Conservation (phyloP, 306 rosid species). For the Rosa multiflora region DNA sequence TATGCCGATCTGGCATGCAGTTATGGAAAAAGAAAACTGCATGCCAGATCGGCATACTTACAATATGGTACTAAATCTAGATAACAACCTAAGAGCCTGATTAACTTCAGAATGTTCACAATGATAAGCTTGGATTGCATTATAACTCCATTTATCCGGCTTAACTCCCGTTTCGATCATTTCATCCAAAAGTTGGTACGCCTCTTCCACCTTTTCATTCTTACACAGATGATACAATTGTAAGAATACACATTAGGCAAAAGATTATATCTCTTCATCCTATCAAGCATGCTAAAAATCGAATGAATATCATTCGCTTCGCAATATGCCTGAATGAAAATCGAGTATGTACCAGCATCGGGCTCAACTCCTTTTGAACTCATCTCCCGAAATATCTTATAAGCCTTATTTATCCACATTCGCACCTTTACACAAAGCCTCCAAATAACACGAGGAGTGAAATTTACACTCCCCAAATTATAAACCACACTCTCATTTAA, state of each 20-base stretch:
- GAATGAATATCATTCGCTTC: slow-evolving; percentile 62
- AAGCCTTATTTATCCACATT: slow-evolving; percentile 52
- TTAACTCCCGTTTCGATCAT: slow-evolving; percentile 62
- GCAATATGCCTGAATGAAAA: slow-evolving; percentile 68
- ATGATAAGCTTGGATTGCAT: slow-evolving; percentile 78
- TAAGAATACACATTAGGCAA: slow-evolving; percentile 69
- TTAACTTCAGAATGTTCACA: slow-evolving; percentile 79
- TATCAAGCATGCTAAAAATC: slow-evolving; percentile 65
- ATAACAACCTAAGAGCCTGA: slow-evolving; percentile 59
- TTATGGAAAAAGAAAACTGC: slow-evolving; percentile 21
- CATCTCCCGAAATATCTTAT: slow-evolving; percentile 51
- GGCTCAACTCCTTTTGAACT: slow-evolving; percentile 47
- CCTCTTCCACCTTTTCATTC: slow-evolving; percentile 72
- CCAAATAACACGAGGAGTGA: slow-evolving; percentile 31
- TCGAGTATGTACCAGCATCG: slow-evolving; percentile 68
- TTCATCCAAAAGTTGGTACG: slow-evolving; percentile 80
- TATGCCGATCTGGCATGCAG: slow-evolving; percentile 63
- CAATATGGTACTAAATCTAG: slow-evolving; percentile 17
- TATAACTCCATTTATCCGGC: slow-evolving; percentile 88
- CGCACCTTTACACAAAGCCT: slow-evolving; percentile 74
- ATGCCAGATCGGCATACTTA: no score
- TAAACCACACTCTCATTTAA: background rate
- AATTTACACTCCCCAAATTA: background rate
- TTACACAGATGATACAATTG: slow-evolving; percentile 77
- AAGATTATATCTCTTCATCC: slow-evolving; percentile 58